Conservation (phyloP, 2,329 filamentous ascomycete genomes). For the Alternaria atra region DNA sequence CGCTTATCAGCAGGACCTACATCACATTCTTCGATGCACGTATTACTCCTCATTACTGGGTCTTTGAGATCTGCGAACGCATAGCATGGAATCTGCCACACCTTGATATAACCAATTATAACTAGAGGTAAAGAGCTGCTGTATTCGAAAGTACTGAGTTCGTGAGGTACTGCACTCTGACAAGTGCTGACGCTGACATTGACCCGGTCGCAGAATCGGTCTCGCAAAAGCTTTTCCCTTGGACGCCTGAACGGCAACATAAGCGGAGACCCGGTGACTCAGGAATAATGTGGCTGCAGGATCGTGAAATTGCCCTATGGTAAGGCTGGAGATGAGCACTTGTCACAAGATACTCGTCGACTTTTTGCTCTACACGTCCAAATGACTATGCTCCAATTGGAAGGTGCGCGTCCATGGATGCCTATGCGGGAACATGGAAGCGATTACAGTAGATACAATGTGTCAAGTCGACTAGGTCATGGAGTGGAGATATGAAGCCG, state of each 20-base stretch:
- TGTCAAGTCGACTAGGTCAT: not conserved
- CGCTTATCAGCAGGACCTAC: not conserved
- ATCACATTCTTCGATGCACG: not conserved
- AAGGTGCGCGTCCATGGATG: not conserved
- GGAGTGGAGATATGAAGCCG: not conserved
- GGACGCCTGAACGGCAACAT: conserved; percentile 7
- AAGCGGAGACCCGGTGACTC: conserved; percentile 13
- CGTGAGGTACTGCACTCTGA: not conserved
- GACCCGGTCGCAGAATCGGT: not conserved
- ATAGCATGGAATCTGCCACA: not conserved
- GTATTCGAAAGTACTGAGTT: not conserved
- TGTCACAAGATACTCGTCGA: not conserved
- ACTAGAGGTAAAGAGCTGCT: not conserved
- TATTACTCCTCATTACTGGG: not conserved
- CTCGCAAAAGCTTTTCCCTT: conserved; percentile 3
- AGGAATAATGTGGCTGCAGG: not conserved
- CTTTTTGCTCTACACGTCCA: not conserved
- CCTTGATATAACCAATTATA: not conserved
- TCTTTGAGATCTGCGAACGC: not conserved
- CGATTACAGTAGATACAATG: not conserved
- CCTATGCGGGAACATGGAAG: not conserved
- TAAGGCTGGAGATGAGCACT: not conserved
- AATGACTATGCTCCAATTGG: not conserved
- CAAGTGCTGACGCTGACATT: conserved; percentile 6
- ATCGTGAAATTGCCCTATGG: not conserved